Base-by-base conservation (phyloP, 2,329 filamentous ascomycete species). In the Fonsecaea monophora region DNA sequence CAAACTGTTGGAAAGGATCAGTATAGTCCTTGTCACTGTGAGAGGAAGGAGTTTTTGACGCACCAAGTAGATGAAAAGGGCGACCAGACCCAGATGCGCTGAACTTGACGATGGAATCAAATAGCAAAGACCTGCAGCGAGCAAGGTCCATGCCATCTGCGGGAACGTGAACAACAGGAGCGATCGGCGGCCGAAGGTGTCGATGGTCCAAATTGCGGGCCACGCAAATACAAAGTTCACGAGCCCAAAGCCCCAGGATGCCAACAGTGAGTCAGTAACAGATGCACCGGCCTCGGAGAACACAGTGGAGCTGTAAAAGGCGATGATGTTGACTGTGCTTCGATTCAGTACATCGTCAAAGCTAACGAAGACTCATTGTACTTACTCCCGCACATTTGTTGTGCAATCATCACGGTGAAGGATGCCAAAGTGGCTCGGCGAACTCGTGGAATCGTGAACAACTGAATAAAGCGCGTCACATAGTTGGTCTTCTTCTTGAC, bases 111-210 rank as follows among this genome's bases (percentile, higher is more conserved):
- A 69, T 0, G 78, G 78, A 21, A 88, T 82, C 45, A 85, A 80
- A 60, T 85, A 87, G 71, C 83, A 86, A 55, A 89, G 82, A 4
- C 86, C 87, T n/a, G 85, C 86, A 0, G 86, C 85, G 0, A 90
- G 80, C n/a, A 90, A 77, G 4, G 86, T 87, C 86, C 87, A 89
- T 12, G 85, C 85, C 87, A 90, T 90, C 66, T 89, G 82, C 0
- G 87, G 87, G 73, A 90, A 89, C 2, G 88, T 90, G 76, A 90
- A 89, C 0, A 89, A 78, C 1, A 89, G 81, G 12, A 90, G 80
- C 15, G 85, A 79, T 38, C 88, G 83, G 38, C 88, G 85, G n/a
- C 87, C 88, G 68, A 85, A 89, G 0, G 87, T 89, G 73, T 90
- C 88, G 68, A 90, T 90, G 0, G 88, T 90, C 81, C 83, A 73